Evolutionary conservation across 345 rosid genomes (phyloP).

Genomic region (Corymbia maculata): DNA sequence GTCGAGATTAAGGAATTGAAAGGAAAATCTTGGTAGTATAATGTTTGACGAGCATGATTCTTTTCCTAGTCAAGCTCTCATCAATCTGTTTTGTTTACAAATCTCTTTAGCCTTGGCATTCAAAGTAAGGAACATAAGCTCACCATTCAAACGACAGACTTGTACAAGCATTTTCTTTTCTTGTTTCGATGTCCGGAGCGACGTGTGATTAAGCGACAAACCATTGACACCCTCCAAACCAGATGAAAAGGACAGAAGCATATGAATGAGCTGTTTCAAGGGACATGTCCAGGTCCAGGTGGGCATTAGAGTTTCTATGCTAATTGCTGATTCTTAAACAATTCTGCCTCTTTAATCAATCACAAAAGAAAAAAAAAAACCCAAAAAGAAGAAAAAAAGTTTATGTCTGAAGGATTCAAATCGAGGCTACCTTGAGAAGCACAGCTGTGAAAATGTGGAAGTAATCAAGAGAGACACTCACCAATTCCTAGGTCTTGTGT

Average conservation of each 20-base stretch:
- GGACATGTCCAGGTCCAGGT: not conserved
- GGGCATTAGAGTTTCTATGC: not conserved
- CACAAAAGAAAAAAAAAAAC: not conserved
- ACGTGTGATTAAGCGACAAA: not conserved
- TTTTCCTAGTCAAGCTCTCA: not conserved
- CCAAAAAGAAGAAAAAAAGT: not conserved
- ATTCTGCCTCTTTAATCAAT: not conserved
- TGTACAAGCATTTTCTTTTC: not conserved
- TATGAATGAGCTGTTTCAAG: not conserved
- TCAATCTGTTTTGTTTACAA: not conserved
- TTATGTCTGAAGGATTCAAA: not conserved
- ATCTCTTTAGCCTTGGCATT: not conserved
- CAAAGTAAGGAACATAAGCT: not conserved
- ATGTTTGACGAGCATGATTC: not conserved
- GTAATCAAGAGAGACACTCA: not conserved
- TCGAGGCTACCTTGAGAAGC: not conserved
- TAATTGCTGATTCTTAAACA: not conserved
- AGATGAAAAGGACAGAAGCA: not conserved
- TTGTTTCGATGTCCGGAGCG: not conserved
- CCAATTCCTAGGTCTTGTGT: not conserved
- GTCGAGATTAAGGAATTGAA: not conserved
- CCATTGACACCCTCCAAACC: not conserved
- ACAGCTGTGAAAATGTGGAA: not conserved
- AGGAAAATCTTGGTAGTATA: not conserved
- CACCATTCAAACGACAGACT: not conserved